These are phyloP conservation scores for Elsinoe batatas DNA, from an alignment of 2,329 filamentous ascomycete genomes.

Conservation along the genomic window DNA sequence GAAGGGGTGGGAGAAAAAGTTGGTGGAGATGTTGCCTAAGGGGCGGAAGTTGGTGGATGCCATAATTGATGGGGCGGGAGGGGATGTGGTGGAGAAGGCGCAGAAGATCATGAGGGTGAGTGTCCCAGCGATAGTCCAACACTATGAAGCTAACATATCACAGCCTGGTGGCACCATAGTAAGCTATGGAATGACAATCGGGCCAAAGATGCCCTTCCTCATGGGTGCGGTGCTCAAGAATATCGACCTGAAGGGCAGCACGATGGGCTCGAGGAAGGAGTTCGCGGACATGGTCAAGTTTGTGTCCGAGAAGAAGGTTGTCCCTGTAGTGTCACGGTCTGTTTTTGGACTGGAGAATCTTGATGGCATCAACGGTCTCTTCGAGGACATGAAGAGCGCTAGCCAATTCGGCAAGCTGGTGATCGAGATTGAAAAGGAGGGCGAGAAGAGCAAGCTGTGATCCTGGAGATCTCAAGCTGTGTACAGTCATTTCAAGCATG, in stretches of 20 bases:
- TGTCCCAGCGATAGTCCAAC: background rate
- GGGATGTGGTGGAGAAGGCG: slow-evolving; percentile 64
- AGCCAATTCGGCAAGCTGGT: slow-evolving; percentile 91
- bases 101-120: slow-evolving; percentile 56
- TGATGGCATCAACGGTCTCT: slow-evolving; percentile 68
- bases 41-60: slow-evolving; percentile 65
- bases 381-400: slow-evolving; percentile 78
- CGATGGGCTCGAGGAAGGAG: slow-evolving; percentile 84
- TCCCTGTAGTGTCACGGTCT: slow-evolving; percentile 62
- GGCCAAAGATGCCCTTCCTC: slow-evolving; percentile 74
- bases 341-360: slow-evolving; percentile 63
- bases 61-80: slow-evolving; percentile 84
- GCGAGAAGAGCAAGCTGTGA: slow-evolving; percentile 12
- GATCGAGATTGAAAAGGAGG: slow-evolving; percentile 41
- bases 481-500: background rate
- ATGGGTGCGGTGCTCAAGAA: slow-evolving; percentile 82
- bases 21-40: slow-evolving; percentile 51
- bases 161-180: slow-evolving; percentile 69
- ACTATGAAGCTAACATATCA: slow-evolving; percentile 13
- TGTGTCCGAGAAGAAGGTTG: slow-evolving; percentile 61
- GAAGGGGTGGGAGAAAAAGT: slow-evolving; percentile 68
- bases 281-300: slow-evolving; percentile 87
- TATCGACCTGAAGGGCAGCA: slow-evolving; percentile 73
- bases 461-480: background rate
- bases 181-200: slow-evolving; percentile 82